Conservation (phyloP, 2,329 filamentous ascomycete genomes). For the Claviceps maximensis region DNA sequence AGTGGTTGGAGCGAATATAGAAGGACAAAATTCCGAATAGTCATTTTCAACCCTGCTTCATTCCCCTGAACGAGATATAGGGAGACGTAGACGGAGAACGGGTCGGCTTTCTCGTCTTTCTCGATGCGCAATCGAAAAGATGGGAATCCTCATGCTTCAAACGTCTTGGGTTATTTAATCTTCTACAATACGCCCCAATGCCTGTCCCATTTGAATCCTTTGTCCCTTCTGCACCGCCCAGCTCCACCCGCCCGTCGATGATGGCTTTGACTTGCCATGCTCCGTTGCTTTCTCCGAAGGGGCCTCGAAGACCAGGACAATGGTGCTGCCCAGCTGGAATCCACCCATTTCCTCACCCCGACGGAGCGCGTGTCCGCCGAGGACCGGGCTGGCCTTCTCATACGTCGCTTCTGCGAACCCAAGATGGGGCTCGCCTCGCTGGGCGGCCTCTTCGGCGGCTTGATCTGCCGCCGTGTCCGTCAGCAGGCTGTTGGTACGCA, state of each 20-base stretch:
- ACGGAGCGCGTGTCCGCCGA: slow-evolving; percentile 71
- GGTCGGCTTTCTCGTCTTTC: too few species aligned
- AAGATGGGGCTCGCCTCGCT: slow-evolving; percentile 68
- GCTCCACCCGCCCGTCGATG: slow-evolving; percentile 38
- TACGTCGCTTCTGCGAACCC: slow-evolving; percentile 92
- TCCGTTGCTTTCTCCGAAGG: slow-evolving; percentile 46
- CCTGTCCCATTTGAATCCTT: slow-evolving; percentile 57
- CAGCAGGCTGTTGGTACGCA: slow-evolving; percentile 81
- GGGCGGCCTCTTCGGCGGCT: slow-evolving; percentile 66
- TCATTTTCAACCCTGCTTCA: too few species aligned
- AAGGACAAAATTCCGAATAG: too few species aligned
- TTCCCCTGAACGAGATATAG: neutral
- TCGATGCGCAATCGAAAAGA: too few species aligned
- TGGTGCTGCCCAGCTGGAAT: slow-evolving; percentile 87
- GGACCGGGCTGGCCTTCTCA: slow-evolving; percentile 57
- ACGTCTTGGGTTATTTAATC: slow-evolving; percentile 14
- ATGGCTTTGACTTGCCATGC: slow-evolving; percentile 26
- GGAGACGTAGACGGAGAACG: neutral
- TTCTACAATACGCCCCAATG: slow-evolving; percentile 61
- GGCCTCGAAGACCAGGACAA: slow-evolving; percentile 94
- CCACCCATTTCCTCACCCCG: slow-evolving; percentile 96
- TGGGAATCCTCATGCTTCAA: too few species aligned
- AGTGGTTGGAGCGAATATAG: neutral
- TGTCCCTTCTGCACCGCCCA: neutral
- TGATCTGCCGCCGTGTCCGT: slow-evolving; percentile 86